These are phyloP conservation scores for Stemphylium beticola DNA, from an alignment of 2,329 filamentous ascomycete species.

Conservation along the genomic window DNA sequence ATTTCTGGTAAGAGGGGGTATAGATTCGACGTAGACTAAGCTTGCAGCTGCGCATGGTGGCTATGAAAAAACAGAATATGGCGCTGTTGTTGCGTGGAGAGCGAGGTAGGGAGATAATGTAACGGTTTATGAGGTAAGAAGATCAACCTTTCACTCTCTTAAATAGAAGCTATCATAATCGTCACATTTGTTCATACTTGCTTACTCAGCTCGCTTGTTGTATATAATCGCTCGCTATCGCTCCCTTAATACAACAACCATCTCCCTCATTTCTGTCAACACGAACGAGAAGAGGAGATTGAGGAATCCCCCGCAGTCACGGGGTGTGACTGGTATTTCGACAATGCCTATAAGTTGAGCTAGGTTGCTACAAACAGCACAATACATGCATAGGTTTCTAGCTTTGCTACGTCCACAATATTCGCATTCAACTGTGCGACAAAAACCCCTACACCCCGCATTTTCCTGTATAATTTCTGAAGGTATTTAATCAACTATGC, in stretches of 20 bases:
- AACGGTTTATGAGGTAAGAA: background rate
- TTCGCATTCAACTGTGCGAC: background rate
- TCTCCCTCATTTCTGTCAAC: background rate
- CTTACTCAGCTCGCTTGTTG: background rate
- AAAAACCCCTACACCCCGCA: background rate
- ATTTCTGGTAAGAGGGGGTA: background rate
- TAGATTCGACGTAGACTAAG: background rate
- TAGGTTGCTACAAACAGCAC: background rate
- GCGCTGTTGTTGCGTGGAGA: slow-evolving; percentile 1
- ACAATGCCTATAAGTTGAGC: background rate
- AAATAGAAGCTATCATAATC: background rate
- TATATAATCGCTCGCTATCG: background rate
- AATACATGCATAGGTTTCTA: background rate
- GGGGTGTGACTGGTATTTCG: background rate
- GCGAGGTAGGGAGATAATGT: background rate
- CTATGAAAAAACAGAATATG: background rate
- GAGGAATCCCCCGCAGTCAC: background rate
- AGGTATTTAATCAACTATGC: slow-evolving; percentile 5
- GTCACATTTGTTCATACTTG: background rate
- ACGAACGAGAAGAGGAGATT: background rate
- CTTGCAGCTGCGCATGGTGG: background rate
- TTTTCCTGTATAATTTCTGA: slow-evolving; percentile 5
- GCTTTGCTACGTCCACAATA: background rate
- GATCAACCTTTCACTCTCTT: background rate
- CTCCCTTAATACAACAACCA: background rate